A percentile compares a stretch with the other conserved stretches of the same genome.
These are phyloP conservation scores for Anisodus tanguticus DNA, from an alignment of 257 asterid genomes.

Conservation along the genomic window DNA sequence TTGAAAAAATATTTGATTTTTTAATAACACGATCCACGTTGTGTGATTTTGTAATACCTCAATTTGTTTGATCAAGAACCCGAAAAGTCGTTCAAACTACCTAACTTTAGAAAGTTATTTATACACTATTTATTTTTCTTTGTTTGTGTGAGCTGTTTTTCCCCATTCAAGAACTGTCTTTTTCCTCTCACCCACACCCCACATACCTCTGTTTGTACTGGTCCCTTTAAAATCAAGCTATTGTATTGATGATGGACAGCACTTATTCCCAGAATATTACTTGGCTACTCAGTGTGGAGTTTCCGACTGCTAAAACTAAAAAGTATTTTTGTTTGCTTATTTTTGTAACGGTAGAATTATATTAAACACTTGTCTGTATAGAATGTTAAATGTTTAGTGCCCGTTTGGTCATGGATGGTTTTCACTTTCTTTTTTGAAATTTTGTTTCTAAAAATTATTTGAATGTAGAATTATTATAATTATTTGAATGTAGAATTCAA, in stretches of 20 bases:
- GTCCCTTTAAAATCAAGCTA: background rate
- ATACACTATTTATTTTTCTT: background rate
- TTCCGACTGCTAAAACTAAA: constrained; percentile 7
- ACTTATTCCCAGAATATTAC: constrained; percentile 25
- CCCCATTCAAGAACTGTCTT: constrained; percentile 8
- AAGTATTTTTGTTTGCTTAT: background rate
- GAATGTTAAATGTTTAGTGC: no score
- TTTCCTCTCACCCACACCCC: background rate
- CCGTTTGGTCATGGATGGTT: no score
- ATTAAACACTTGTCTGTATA: no score
- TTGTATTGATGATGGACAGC: background rate
- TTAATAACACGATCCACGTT: background rate
- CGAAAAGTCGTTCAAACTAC: background rate
- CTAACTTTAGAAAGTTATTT: constrained; percentile 5
- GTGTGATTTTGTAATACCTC: background rate
- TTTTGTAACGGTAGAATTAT: background rate
- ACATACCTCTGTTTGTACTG: background rate
- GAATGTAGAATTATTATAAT: no score
- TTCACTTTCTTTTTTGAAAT: no score
- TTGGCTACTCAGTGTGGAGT: background rate
- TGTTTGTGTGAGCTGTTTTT: background rate
- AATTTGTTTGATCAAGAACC: background rate
- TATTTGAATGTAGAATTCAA: no score
- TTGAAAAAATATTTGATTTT: background rate
- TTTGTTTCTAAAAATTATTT: no score